Percentiles rank a stretch among this genome's conserved stretches.
phyloP scores from a whole-genome alignment of 495 filamentous ascomycete genomes.

The Immersiella caudata region DNA sequence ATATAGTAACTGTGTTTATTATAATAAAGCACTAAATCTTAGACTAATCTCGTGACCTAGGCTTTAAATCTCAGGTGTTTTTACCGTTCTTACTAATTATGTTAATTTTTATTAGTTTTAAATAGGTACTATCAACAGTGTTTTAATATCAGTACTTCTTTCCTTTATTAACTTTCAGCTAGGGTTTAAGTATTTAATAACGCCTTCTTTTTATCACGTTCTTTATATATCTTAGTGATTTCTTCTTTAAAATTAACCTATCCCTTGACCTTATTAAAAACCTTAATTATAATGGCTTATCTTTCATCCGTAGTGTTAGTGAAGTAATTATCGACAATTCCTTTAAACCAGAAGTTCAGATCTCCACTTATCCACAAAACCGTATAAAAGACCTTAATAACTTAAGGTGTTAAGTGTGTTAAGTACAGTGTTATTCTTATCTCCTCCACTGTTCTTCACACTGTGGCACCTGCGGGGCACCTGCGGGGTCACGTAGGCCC shows the following conservation, averaged over 20 bases:
- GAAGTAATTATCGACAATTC: background rate
- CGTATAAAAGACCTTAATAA: background rate
- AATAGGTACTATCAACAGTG: too few species aligned
- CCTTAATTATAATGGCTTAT: background rate
- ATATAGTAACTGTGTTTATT: too few species aligned
- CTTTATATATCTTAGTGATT: background rate
- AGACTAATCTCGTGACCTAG: too few species aligned
- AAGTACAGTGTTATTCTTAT: too few species aligned
- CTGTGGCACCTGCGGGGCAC: too few species aligned
- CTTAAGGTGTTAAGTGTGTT: background rate
- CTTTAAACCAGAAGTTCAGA: background rate
- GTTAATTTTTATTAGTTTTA: too few species aligned
- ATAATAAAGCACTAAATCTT: too few species aligned
- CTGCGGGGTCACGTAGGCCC: too few species aligned
- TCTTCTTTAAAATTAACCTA: background rate
- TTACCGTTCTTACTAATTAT: too few species aligned
- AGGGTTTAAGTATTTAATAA: background rate
- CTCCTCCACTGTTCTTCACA: too few species aligned
- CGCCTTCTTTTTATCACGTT: background rate
- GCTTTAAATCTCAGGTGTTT: too few species aligned
- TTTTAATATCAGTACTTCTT: too few species aligned
- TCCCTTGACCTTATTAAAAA: background rate
- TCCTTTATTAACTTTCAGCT: background rate
- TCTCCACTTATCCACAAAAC: background rate
- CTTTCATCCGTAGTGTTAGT: background rate